Conservation (phyloP, 2,329 filamentous ascomycete species). For the Rutstroemia sp. region DNA sequence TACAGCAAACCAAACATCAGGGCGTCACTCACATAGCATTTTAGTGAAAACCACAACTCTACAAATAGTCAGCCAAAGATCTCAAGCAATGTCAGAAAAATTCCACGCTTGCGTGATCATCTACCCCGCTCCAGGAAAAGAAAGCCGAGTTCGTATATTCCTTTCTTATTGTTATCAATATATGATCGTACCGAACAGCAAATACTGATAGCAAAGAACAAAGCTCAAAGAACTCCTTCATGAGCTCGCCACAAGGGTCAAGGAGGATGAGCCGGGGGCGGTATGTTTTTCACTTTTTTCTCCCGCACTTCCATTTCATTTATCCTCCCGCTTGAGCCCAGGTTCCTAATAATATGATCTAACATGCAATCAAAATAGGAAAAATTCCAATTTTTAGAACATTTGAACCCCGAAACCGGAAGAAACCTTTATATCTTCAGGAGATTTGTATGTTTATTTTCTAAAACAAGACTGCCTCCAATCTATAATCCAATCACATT, state of each 20-base stretch:
- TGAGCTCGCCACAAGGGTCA: not conserved
- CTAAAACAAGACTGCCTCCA: not conserved
- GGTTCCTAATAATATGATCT: not conserved
- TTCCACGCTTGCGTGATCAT: not conserved
- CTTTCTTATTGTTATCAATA: not conserved
- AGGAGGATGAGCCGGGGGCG: not conserved
- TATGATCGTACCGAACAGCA: not conserved
- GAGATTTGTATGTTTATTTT: not conserved
- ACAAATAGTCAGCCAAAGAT: not conserved
- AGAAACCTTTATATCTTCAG: not conserved
- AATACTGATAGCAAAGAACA: not conserved
- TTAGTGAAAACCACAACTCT: not conserved
- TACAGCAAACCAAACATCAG: not conserved
- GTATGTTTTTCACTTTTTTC: not conserved
- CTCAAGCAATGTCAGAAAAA: not conserved
- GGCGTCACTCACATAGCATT: not conserved
- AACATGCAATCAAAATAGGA: not conserved
- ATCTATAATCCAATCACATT: not conserved
- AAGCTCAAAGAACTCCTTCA: not conserved
- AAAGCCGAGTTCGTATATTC: not conserved
- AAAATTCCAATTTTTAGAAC: not conserved
- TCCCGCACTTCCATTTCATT: not conserved
- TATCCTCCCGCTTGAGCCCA: not conserved
- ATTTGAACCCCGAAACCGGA: not conserved
- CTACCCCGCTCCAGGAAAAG: not conserved